Conservation (phyloP, 495 filamentous ascomycete species). For the Viridothelium virens region DNA sequence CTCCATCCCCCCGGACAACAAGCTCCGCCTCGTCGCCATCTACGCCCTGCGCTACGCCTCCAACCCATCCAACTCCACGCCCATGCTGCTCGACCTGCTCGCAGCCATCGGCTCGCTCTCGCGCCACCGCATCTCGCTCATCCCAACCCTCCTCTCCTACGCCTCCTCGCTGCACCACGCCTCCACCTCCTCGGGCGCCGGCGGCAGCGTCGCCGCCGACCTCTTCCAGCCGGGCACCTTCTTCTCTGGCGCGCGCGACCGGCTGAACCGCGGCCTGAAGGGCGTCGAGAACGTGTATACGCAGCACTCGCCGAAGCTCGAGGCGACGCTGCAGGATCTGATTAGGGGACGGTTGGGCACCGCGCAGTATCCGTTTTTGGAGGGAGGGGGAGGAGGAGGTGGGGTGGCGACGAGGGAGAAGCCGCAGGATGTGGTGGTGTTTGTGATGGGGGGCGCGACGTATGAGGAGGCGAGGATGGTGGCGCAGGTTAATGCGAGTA, state of each 20-base stretch:
- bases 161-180: constrained; percentile 73
- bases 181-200: constrained; percentile 25
- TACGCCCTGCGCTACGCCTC: constrained; percentile 90
- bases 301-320: constrained; percentile 84
- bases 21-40: constrained; percentile 78
- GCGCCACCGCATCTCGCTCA: constrained; percentile 60
- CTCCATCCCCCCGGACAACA: constrained; percentile 64
- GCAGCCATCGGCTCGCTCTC: constrained; percentile 67
- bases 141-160: constrained; percentile 71
- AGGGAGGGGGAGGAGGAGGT: constrained; percentile 57
- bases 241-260: constrained; percentile 78
- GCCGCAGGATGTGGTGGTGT: constrained; percentile 91
- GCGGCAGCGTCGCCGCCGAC: constrained; percentile 66
- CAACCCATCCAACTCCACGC: constrained; percentile 68
- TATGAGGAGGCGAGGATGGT: constrained; percentile 96
- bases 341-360: constrained; percentile 84
- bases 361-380: constrained; percentile 83
- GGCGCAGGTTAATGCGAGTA: constrained; percentile 82
- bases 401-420: constrained; percentile 67
- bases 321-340: constrained; percentile 79
- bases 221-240: constrained; percentile 81
- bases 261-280: constrained; percentile 82
- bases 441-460: constrained; percentile 85
- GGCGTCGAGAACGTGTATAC: constrained; percentile 99
- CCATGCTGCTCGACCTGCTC: constrained; percentile 78